Percentiles rank a stretch among this genome's conserved stretches.
Conservation (phyloP, 495 filamentous ascomycete genomes). For the Tuber indicum region DNA sequence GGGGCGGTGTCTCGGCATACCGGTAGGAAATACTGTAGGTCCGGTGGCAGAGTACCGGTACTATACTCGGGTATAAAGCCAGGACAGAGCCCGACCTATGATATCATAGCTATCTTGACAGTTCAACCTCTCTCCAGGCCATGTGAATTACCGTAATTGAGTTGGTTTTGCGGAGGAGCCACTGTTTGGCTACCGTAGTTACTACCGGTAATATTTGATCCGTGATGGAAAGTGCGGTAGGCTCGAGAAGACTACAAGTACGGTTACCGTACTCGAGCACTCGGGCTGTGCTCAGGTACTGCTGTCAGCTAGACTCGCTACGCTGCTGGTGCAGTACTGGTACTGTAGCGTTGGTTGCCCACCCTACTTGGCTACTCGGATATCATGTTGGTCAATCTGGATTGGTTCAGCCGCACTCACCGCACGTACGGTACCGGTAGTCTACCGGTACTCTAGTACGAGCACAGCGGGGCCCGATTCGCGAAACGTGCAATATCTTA, state of each 20-base stretch:
- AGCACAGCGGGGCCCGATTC: background rate
- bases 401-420: background rate
- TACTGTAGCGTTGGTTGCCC: no score
- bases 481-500: background rate
- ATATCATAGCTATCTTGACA: background rate
- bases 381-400: background rate
- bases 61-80: no score
- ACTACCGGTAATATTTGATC: no score
- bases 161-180: background rate
- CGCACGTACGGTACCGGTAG: background rate
- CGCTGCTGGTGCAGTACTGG: background rate
- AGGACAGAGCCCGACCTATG: background rate
- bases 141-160: background rate
- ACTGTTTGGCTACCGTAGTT: background rate
- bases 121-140: background rate
- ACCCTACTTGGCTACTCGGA: no score
- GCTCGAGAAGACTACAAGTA: no score
- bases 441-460: no score
- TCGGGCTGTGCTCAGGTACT: background rate
- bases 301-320: background rate
- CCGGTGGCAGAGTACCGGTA: background rate
- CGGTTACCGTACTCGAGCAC: no score
- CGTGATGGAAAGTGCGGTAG: background rate
- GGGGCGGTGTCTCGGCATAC: background rate
- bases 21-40: background rate